A percentile compares a stretch with the other conserved stretches of the same genome.
Evolutionary conservation across 2,329 filamentous ascomycete genomes (phyloP).

Genomic region (Cladosporium sp.): DNA sequence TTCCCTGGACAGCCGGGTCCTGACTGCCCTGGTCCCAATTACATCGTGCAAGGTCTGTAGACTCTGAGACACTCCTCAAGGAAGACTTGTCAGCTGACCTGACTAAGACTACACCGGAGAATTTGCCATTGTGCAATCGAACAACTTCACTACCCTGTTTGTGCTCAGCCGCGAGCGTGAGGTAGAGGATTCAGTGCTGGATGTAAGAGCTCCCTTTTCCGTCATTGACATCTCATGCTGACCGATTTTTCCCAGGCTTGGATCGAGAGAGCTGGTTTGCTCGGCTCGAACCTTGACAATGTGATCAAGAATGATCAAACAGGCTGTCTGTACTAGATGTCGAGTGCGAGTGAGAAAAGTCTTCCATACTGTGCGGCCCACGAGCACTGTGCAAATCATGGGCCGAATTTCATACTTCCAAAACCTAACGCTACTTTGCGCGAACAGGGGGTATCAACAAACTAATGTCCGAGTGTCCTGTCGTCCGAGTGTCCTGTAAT

Average conservation of each 20-base stretch:
- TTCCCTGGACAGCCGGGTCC: constrained; percentile 17
- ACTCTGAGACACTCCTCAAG: not conserved
- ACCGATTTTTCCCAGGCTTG: constrained; percentile 12
- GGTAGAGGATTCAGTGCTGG: constrained; percentile 15
- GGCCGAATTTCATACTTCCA: no score
- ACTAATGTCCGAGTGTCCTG: no score
- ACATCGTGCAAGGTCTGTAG: constrained; percentile 7
- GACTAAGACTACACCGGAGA: constrained; percentile 11
- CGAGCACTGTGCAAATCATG: no score
- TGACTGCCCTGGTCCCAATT: constrained; percentile 20
- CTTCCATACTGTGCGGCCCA: no score
- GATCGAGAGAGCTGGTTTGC: constrained; percentile 14
- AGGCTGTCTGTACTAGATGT: constrained; percentile 13
- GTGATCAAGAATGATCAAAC: constrained; percentile 16
- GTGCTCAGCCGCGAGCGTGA: constrained; percentile 18
- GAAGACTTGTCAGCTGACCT: not conserved
- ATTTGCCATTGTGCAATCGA: constrained; percentile 20
- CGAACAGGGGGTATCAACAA: no score
- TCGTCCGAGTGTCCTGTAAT: no score
- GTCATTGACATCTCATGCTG: not conserved
- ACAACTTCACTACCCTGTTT: constrained; percentile 19
- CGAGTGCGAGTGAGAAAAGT: not conserved
- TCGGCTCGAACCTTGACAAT: constrained; percentile 16
- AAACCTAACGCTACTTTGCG: no score
- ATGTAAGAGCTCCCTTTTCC: constrained; percentile 10